Evolutionary conservation across 2,329 filamentous ascomycete genomes (phyloP).

Genomic region (Colletotrichum falcatum): DNA sequence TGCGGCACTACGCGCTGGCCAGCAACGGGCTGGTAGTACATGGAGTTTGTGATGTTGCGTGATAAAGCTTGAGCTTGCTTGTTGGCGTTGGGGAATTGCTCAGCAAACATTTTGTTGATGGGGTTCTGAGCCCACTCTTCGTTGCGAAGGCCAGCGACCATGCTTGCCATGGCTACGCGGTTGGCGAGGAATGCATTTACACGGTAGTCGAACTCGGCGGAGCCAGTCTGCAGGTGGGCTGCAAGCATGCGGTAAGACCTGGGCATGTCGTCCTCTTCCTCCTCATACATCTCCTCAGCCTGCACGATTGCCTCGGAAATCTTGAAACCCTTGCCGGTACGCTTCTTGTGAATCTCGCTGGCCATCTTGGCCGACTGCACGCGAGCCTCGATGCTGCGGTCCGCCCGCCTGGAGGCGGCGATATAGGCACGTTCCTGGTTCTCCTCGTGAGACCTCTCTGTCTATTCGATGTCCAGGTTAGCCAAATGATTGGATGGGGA

Average conservation of each 20-base stretch:
- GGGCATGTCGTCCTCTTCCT: constrained; percentile 86
- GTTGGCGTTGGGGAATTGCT: constrained; percentile 57
- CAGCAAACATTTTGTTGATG: constrained; percentile 60
- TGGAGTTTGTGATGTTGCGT: constrained; percentile 39
- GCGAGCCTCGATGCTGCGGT: constrained; percentile 87
- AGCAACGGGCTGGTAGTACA: constrained; percentile 31
- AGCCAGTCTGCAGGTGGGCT: constrained; percentile 70
- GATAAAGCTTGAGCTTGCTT: constrained; percentile 46
- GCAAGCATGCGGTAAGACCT: constrained; percentile 74
- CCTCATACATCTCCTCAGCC: constrained; percentile 96
- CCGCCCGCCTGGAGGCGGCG: constrained; percentile 87
- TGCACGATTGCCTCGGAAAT: constrained; percentile 83
- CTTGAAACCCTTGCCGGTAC: constrained; percentile 84
- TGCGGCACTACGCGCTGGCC: not conserved
- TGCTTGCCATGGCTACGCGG: constrained; percentile 56
- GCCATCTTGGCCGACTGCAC: constrained; percentile 88
- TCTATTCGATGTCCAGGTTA: constrained; percentile 56
- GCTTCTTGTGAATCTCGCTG: constrained; percentile 89
- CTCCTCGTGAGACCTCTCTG: constrained; percentile 81
- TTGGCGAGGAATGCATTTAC: constrained; percentile 63
- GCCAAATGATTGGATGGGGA: not conserved
- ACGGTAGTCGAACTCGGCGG: constrained; percentile 70
- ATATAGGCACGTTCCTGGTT: constrained; percentile 93
- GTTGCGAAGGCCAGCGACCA: constrained; percentile 51
- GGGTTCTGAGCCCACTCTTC: constrained; percentile 58